phyloP scores from a whole-genome alignment of 2,329 filamentous ascomycete genomes.

The Aureobasidium sp. region DNA sequence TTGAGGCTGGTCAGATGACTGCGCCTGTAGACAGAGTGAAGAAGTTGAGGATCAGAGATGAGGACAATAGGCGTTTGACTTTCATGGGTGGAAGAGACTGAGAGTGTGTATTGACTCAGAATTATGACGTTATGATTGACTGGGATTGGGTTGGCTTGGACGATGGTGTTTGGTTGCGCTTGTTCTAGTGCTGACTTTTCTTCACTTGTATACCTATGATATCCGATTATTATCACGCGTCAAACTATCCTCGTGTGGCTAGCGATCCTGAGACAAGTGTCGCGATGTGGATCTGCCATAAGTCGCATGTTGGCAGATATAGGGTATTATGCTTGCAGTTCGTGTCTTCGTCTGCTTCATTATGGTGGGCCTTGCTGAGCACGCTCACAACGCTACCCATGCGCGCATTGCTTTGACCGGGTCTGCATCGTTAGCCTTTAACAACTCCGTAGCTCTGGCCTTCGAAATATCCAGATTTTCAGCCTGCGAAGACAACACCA shows the following conservation, averaged over 20 bases:
- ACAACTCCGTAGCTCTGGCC: slow-evolving; percentile 63
- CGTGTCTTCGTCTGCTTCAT: background rate
- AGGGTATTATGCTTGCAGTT: background rate
- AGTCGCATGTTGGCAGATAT: background rate
- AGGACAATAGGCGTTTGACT: slow-evolving; percentile 25
- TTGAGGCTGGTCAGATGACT: slow-evolving; percentile 27
- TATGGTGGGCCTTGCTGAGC: too few species aligned
- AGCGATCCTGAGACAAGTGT: background rate
- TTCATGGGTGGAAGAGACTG: slow-evolving; percentile 17
- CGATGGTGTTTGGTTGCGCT: background rate
- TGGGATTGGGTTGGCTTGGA: background rate
- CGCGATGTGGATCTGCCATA: too few species aligned
- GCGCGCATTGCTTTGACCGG: slow-evolving; percentile 58
- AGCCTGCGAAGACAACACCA: slow-evolving; percentile 38
- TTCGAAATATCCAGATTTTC: slow-evolving; percentile 66
- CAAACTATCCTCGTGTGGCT: background rate
- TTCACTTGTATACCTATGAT: background rate
- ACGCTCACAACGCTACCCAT: slow-evolving; percentile 36
- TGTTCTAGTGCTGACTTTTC: background rate
- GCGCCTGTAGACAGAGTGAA: slow-evolving; percentile 27
- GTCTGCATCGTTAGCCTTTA: slow-evolving; percentile 64
- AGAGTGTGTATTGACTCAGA: background rate
- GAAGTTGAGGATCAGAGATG: slow-evolving; percentile 24
- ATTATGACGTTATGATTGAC: background rate
- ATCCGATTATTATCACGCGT: background rate